phyloP scores from a whole-genome alignment of 176 grass and related monocot species.

The Sorghum bicolor region Sorghum_bicolor_NCBIv3 NC_012872.2:12470001-12470500 shows the following conservation, averaged over 20 bases:
- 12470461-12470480: background rate
- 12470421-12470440: background rate
- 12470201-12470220: slow-evolving; percentile 14
- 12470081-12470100: background rate
- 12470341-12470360: background rate
- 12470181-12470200: slow-evolving; percentile 31
- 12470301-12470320: slow-evolving; percentile 2
- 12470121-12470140: slow-evolving; percentile 18
- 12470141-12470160: slow-evolving; percentile 77
- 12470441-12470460: slow-evolving; percentile 8
- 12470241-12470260: slow-evolving; percentile 38
- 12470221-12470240: slow-evolving; percentile 10
- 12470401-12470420: background rate
- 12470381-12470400: slow-evolving; percentile 50
- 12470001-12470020: slow-evolving; percentile 56
- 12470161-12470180: slow-evolving; percentile 30
- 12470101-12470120: slow-evolving; percentile 73
- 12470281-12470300: background rate
- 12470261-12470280: background rate
- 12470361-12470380: slow-evolving; percentile 50
- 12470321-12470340: background rate
- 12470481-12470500: slow-evolving; percentile 4
- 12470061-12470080: background rate
- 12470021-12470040: background rate
- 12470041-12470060: background rate